phyloP scores from a whole-genome alignment of 306 rosid species.

The Casuarina cunninghamiana region DNA sequence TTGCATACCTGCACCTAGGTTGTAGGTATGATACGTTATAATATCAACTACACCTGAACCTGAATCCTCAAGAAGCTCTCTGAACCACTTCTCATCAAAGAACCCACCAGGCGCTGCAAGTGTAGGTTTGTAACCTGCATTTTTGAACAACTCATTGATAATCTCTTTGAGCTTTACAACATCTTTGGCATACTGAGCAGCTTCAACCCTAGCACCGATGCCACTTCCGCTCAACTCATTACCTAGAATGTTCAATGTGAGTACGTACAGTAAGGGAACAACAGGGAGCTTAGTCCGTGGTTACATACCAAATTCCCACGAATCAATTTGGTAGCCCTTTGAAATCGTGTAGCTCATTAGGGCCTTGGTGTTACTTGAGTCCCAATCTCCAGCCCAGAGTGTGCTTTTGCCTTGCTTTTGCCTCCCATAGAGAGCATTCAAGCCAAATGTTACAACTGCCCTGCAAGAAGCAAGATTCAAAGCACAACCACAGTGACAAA shows the following conservation, averaged over 20 bases:
- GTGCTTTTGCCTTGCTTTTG: slow-evolving; percentile 30
- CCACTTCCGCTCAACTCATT: slow-evolving; percentile 91
- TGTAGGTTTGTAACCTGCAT: slow-evolving; percentile 50
- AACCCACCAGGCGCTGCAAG: slow-evolving; percentile 97
- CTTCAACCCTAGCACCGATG: slow-evolving; percentile 70
- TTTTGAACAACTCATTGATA: slow-evolving; percentile 46
- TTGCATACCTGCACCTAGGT: slow-evolving; percentile 85
- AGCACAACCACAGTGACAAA: no score
- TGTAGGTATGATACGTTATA: slow-evolving; percentile 77
- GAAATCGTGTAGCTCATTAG: slow-evolving; percentile 70
- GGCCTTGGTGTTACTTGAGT: slow-evolving; percentile 58
- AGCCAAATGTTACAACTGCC: slow-evolving; percentile 73
- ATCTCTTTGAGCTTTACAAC: slow-evolving; percentile 57
- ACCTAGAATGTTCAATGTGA: slow-evolving; percentile 39
- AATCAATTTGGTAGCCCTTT: slow-evolving; percentile 71
- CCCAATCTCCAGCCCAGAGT: slow-evolving; percentile 89
- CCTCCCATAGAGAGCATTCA: slow-evolving; percentile 92
- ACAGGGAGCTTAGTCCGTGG: slow-evolving; percentile 21
- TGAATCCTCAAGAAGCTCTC: slow-evolving; percentile 67
- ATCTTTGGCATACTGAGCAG: slow-evolving; percentile 84
- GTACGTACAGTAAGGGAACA: not conserved
- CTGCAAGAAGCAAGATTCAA: slow-evolving; percentile 45
- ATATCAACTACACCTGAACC: slow-evolving; percentile 63
- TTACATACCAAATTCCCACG: slow-evolving; percentile 95
- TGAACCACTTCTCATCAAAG: slow-evolving; percentile 72